These are phyloP conservation scores for Cornus suecica DNA, from an alignment of 148 eudicot genomes.

Conservation along the genomic window DNA sequence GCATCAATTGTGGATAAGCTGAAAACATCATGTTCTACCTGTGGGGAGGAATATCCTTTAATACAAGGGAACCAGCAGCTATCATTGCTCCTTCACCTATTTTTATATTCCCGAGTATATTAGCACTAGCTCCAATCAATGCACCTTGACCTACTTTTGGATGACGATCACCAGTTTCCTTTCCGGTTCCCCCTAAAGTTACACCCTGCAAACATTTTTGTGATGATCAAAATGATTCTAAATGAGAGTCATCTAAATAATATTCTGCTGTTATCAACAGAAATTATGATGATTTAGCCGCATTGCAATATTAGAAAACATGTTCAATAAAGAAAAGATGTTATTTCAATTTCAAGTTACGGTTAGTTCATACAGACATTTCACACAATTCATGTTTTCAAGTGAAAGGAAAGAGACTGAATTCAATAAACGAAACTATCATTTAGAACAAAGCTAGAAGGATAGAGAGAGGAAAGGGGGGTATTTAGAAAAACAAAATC, in stretches of 20 bases:
- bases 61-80: conserved; percentile 61
- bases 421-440: neutral
- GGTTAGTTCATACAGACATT: neutral
- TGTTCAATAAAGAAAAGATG: neutral
- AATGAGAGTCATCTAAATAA: no score
- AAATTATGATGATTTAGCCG: no score
- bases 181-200: conserved; percentile 63
- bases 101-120: conserved; percentile 52
- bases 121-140: conserved; percentile 58
- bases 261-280: no score
- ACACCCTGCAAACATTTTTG: conserved; percentile 42
- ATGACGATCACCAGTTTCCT: conserved; percentile 61
- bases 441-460: neutral
- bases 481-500: neutral
- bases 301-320: neutral
- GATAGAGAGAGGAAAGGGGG: neutral
- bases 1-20: conserved; percentile 1
- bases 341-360: neutral
- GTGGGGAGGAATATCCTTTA: conserved; percentile 58
- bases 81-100: conserved; percentile 71
- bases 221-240: neutral
- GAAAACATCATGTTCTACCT: conserved; percentile 26
- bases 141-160: conserved; percentile 67
- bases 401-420: neutral
- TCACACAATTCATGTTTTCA: no score